Evolutionary conservation across 164 flowering plant species (phyloP).

Genomic region (Vitis vinifera): DNA sequence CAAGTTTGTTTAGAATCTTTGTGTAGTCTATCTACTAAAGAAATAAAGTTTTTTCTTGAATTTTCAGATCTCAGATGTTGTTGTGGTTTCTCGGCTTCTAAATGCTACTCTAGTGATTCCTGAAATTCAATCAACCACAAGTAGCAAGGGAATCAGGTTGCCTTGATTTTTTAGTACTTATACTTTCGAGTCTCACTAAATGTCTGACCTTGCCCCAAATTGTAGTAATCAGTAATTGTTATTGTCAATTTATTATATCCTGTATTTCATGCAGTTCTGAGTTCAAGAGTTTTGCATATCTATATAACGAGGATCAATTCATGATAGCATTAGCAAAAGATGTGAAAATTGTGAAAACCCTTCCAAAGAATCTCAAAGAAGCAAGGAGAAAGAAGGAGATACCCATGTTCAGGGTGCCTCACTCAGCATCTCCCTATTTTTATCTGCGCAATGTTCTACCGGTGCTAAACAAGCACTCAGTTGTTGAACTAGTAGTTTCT

Average conservation of each 20-base stretch:
- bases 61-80: slow-evolving; percentile 84
- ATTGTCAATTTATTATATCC: neutral
- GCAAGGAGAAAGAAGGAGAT: slow-evolving; percentile 82
- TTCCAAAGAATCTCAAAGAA: slow-evolving; percentile 79
- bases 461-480: slow-evolving; percentile 63
- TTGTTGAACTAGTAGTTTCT: slow-evolving; percentile 77
- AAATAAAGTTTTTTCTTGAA: slow-evolving; percentile 8
- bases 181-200: too few species aligned
- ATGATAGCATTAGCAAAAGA: slow-evolving; percentile 73
- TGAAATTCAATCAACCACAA: slow-evolving; percentile 89
- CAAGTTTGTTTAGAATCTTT: neutral
- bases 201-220: neutral
- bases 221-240: neutral
- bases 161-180: neutral
- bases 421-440: slow-evolving; percentile 65
- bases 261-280: slow-evolving; percentile 55
- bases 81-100: slow-evolving; percentile 80
- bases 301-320: slow-evolving; percentile 95
- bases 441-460: slow-evolving; percentile 75
- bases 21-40: neutral
- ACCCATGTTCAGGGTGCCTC: slow-evolving; percentile 69
- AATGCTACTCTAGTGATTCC: slow-evolving; percentile 94
- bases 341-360: slow-evolving; percentile 71
- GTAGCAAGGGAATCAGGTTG: slow-evolving; percentile 96
- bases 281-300: slow-evolving; percentile 94